phyloP scores from a whole-genome alignment of 768 basidiomycete species.

The Podaxis sp. region DNA sequence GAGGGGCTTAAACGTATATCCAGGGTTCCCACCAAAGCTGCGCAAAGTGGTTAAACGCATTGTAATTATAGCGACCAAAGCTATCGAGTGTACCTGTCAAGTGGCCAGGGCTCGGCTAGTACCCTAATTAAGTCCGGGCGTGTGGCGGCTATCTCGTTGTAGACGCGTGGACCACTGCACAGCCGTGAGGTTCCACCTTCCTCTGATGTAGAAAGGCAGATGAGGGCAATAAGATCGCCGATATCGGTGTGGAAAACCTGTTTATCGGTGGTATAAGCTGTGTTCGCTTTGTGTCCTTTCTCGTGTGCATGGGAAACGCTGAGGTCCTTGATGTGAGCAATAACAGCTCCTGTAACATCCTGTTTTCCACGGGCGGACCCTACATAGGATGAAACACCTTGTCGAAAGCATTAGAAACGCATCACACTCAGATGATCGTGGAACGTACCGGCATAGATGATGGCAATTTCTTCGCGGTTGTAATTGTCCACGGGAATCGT shows the following conservation, averaged over 20 bases:
- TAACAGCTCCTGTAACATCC: slow-evolving; percentile 28
- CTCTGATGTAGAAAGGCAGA: slow-evolving; percentile 36
- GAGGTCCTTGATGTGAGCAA: slow-evolving; percentile 45
- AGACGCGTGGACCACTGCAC: slow-evolving; percentile 39
- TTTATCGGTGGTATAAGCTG: slow-evolving; percentile 45
- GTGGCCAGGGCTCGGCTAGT: slow-evolving; percentile 37
- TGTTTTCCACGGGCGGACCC: slow-evolving; percentile 10
- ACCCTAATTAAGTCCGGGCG: slow-evolving; percentile 41
- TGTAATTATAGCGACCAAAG: background rate
- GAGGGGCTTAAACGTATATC: slow-evolving; percentile 32
- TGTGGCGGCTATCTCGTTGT: slow-evolving; percentile 43
- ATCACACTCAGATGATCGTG: background rate
- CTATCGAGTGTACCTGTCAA: slow-evolving; percentile 20
- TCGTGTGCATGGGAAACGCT: slow-evolving; percentile 25
- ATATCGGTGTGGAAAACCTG: slow-evolving; percentile 48
- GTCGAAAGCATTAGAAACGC: background rate
- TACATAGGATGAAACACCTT: slow-evolving; percentile 19
- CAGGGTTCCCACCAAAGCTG: slow-evolving; percentile 35
- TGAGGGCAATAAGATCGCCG: slow-evolving; percentile 40
- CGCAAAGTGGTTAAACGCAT: background rate
- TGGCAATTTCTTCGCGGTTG: slow-evolving; percentile 32
- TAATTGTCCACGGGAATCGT: slow-evolving; percentile 42
- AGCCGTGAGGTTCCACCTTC: slow-evolving; percentile 42
- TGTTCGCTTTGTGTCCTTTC: slow-evolving; percentile 32
- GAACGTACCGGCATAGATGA: slow-evolving; percentile 35